Base-by-base conservation (phyloP, 2,329 filamentous ascomycete species). In the Hirsutella thompsonii region DNA sequence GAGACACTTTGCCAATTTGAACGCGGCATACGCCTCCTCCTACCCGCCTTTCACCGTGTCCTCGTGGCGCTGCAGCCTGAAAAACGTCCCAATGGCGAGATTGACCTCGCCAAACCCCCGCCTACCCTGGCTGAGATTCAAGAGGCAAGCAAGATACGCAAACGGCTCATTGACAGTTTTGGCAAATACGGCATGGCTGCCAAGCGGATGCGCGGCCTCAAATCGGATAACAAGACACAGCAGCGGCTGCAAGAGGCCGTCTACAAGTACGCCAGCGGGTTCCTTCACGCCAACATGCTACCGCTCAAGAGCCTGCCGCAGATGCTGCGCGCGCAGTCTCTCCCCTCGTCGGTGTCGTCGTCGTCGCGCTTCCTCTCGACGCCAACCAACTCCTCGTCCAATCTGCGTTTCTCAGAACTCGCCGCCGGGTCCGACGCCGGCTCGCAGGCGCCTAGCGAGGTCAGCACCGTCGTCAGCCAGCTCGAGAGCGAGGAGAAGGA, bases 281-380 rank as follows among this genome's bases (percentile, higher is more conserved):
- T 95, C 52, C 64, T 95, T 4, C 88, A 94, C 54, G 72, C 87
- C 4, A 86, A 95, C 53, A 93, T 95, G 85, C 71, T 95, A 8
- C 87, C 89, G 0, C 66, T 95, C 13, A 93, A 86, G 56, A 76
- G 76, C 21, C 66, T 88, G 0, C 83, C 83, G 0, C 75, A 77
- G 34, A 67, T 87, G 47, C 67, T 88, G 14, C 66, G 65, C 40
- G 62, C 63, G 8, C 59, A 63, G 3, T 63, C 63, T 34, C 52
- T 57, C 1, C 48, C 47, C 1, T 49, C 58, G 2, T 38, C 23
- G 11, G 23, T 11, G n/a, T n/a, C 46, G 2, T 45, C 58, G 2
- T 52, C 55, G 4, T 13, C 21, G 30, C 57, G 58, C 5, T 53
- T 62, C 32, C 49, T 61, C 4, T 48, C 56, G 6, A 49, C 56